Conservation (phyloP, 768 basidiomycete genomes). For the Lentinula sp. region DNA sequence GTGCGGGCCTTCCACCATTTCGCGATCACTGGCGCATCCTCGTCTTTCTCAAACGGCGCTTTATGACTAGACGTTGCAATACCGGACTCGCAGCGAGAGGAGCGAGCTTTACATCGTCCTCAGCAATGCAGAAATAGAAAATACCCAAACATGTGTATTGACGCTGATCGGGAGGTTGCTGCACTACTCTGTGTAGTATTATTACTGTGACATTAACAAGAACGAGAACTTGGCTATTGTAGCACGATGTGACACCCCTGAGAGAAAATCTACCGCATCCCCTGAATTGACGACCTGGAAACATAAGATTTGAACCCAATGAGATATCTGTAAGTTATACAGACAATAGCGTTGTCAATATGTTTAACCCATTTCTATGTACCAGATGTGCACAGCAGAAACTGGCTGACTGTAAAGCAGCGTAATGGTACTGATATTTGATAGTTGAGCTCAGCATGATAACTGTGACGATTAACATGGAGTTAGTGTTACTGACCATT, state of each 20-base stretch:
- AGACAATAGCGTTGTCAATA: slow-evolving; percentile 30
- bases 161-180: slow-evolving; percentile 42
- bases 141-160: slow-evolving; percentile 36
- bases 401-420: slow-evolving; percentile 41
- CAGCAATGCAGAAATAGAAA: slow-evolving; percentile 39
- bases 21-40: slow-evolving; percentile 34
- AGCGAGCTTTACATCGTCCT: slow-evolving; percentile 36
- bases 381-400: slow-evolving; percentile 32
- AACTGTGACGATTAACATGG: background rate
- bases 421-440: slow-evolving; percentile 37
- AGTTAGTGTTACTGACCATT: slow-evolving; percentile 21
- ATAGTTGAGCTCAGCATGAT: background rate
- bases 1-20: slow-evolving; percentile 34
- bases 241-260: slow-evolving; percentile 6
- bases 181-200: slow-evolving; percentile 25
- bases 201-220: background rate
- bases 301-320: background rate
- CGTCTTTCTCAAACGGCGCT: slow-evolving; percentile 23
- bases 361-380: slow-evolving; percentile 35
- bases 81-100: slow-evolving; percentile 37
- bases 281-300: slow-evolving; percentile 39
- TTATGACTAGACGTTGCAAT: slow-evolving; percentile 29
- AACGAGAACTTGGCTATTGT: background rate
- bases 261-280: slow-evolving; percentile 32
- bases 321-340: background rate